Base-by-base conservation (phyloP, 352 stramenopile species). In the Phytopythium oedochilum region DNA sequence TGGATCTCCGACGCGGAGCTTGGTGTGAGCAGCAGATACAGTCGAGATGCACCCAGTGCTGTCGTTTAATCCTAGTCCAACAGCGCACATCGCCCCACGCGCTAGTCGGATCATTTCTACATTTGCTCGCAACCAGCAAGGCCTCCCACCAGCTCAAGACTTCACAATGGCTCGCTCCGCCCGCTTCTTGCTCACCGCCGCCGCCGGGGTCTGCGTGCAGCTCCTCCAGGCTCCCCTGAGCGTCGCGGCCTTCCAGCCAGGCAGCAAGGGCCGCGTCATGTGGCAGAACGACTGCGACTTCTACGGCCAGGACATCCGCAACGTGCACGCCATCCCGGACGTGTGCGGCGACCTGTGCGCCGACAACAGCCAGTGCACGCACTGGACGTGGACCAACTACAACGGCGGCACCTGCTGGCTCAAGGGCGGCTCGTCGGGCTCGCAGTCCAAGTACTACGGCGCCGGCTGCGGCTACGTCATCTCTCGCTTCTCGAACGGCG, bases 371-470 rank as follows among this genome's bases (percentile, higher is more conserved):
- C 7, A 59, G 17, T 82, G 71, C 61, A 67, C 66, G 18, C 71
- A 78, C 59, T 82, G 71, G 71, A 51, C 59, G 20, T 82, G 72
- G 69, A 71, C 55, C 15, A 60, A 65, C 44, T 66, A 64, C 46
- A 64, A 74, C 43, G 69, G 67, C 40, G 66, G 69, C n/a, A 71
- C 61, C 2, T 75, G 72, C 57, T 83, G 72, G 72, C 67, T 83
- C 51, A 83, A 83, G 64, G 59, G 43, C 52, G 64, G 63, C 25
- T 38, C 57, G 18, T 61, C 55, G 7, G 55, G 45, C 26, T 32
- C 55, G 10, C 55, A 60, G 36, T 53, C 31, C 26, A 63, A 31
- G 4, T 55, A 63, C 43, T 68, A 56, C 43, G 73, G 72, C 14
- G 61, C 50, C 22, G 53, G 57, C 43, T 79, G 72, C 23, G 72